Conservation (phyloP, 2,329 filamentous ascomycete species). For the Aureobasidium sp. region DNA sequence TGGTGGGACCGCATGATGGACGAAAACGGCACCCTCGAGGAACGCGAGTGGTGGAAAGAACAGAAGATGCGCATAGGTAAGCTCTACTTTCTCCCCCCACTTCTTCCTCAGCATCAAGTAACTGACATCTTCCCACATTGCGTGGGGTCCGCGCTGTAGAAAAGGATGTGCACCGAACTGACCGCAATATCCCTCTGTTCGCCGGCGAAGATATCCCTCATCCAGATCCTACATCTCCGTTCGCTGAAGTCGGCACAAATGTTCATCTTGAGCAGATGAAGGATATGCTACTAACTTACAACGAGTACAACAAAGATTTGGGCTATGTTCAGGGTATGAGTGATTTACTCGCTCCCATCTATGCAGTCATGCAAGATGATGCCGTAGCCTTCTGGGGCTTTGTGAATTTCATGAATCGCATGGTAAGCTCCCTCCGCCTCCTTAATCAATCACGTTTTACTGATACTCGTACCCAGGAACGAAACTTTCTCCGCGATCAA, state of each 20-base stretch:
- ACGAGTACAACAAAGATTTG: slow-evolving; percentile 95
- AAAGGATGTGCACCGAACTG: slow-evolving; percentile 98
- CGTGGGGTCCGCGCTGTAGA: slow-evolving; percentile 71
- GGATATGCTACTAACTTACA: slow-evolving; percentile 98
- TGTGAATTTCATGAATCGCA: slow-evolving; percentile 95
- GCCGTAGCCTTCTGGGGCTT: slow-evolving; percentile 98
- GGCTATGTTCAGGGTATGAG: slow-evolving; percentile 99
- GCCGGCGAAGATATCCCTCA: slow-evolving; percentile 97
- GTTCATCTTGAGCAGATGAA: slow-evolving; percentile 99
- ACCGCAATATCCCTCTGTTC: slow-evolving; percentile 95
- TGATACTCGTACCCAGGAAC: slow-evolving; percentile 60
- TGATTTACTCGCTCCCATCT: slow-evolving; percentile 94
- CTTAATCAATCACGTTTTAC: no score
- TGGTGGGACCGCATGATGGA: slow-evolving; percentile 98
- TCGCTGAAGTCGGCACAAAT: slow-evolving; percentile 93
- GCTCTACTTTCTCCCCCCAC: neutral
- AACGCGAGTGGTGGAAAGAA: slow-evolving; percentile 97
- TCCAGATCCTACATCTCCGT: slow-evolving; percentile 95
- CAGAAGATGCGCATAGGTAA: slow-evolving; percentile 93
- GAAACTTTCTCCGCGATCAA: slow-evolving; percentile 96
- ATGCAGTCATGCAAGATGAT: slow-evolving; percentile 97
- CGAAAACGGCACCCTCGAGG: slow-evolving; percentile 79
- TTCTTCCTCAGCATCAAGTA: slow-evolving; percentile 22
- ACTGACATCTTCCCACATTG: slow-evolving; percentile 57
- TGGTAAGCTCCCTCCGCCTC: slow-evolving; percentile 57